These are phyloP conservation scores for Heterobasidion irregulare DNA, from an alignment of 1,284 basidiomycete genomes.

Conservation along the genomic window DNA sequence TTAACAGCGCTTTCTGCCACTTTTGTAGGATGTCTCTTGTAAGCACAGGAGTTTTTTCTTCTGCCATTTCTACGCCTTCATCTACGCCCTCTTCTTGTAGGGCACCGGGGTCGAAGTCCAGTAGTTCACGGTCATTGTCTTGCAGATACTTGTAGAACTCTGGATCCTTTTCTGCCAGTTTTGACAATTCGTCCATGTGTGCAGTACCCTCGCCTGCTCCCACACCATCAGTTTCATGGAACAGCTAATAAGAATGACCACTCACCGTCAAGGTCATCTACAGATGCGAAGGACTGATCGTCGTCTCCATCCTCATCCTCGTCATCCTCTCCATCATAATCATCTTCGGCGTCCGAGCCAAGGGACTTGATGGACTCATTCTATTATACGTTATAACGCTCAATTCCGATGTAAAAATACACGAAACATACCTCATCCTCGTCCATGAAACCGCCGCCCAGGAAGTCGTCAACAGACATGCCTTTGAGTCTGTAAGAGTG, in stretches of 20 bases:
- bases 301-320: conserved; percentile 47
- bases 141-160: conserved; percentile 98
- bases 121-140: conserved; percentile 88
- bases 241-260: not conserved
- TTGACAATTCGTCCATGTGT: conserved; percentile 80
- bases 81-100: conserved; percentile 32
- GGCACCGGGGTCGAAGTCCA: conserved; percentile 60
- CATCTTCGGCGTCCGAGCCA: conserved; percentile 21
- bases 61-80: conserved; percentile 33
- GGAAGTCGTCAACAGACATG: conserved; percentile 77
- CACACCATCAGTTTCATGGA: not conserved
- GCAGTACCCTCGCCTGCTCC: conserved; percentile 54
- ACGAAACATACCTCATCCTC: conserved; percentile 35
- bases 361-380: conserved; percentile 6
- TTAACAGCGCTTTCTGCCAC: conserved; percentile 90
- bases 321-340: conserved; percentile 35
- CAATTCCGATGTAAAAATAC: not conserved
- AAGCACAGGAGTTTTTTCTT: conserved; percentile 49
- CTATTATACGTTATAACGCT: not conserved
- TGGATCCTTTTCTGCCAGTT: conserved; percentile 91
- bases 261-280: conserved; percentile 70
- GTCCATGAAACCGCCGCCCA: conserved; percentile 70
- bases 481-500: conserved; percentile 33
- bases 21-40: conserved; percentile 69
- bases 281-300: conserved; percentile 63